Conservation (phyloP, 441 rosid species). For the Dalechampia spathulata region DNA sequence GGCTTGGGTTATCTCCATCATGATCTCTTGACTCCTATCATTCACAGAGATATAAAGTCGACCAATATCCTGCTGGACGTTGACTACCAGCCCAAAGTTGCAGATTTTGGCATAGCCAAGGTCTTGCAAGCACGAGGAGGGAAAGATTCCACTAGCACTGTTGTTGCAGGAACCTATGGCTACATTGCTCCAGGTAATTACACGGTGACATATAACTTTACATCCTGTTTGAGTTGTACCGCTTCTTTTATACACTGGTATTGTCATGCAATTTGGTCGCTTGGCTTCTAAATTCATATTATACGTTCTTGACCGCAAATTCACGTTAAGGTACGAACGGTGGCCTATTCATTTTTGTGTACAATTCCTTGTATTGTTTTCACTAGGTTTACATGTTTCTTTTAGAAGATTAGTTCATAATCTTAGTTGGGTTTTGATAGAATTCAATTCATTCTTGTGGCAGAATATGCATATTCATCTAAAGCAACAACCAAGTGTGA, state of each 20-base stretch:
- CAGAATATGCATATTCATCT: slow-evolving; percentile 86
- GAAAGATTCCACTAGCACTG: slow-evolving; percentile 78
- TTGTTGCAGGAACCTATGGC: slow-evolving; percentile 82
- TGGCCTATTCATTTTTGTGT: too few species aligned
- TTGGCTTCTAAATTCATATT: too few species aligned
- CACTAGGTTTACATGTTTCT: too few species aligned
- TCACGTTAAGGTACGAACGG: too few species aligned
- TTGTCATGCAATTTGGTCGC: too few species aligned
- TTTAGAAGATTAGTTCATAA: too few species aligned
- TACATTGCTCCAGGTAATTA: slow-evolving; percentile 82
- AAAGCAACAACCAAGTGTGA: slow-evolving; percentile 91
- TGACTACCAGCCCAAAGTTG: slow-evolving; percentile 75
- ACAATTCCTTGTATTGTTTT: too few species aligned
- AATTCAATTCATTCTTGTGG: slow-evolving; percentile 9
- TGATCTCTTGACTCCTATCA: slow-evolving; percentile 63
- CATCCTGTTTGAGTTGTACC: not conserved
- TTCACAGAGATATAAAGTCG: slow-evolving; percentile 91
- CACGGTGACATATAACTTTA: slow-evolving; percentile 8
- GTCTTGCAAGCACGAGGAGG: slow-evolving; percentile 80
- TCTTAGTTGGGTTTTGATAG: not conserved
- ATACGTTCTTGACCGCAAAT: too few species aligned
- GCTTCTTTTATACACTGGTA: too few species aligned
- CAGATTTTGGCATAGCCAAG: slow-evolving; percentile 95
- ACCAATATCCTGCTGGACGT: slow-evolving; percentile 74
- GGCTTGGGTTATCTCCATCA: slow-evolving; percentile 93